Base-by-base conservation (phyloP, 768 basidiomycete genomes). In the Kwoniella heveanensis region DNA sequence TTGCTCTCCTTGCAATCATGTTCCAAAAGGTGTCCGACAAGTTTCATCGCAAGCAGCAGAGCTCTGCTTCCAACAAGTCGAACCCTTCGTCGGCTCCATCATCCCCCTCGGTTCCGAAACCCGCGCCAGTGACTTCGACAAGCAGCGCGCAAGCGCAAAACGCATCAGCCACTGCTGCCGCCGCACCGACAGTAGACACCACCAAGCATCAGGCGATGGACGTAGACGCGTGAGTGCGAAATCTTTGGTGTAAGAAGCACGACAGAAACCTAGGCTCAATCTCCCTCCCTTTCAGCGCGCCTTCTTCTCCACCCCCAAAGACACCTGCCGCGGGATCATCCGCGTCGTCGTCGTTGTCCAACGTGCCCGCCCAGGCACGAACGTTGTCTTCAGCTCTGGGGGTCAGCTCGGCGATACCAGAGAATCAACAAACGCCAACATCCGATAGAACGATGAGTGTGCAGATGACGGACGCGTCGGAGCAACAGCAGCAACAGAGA, bases 1-100 rank as follows among this genome's bases (percentile, higher is more conserved):
- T 30, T 27, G 26, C 29, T 30, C 26, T 2, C 19, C 29, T n/a
- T 17, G 8, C 24, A 39, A 30, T n/a, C 49, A 76, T 76, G 74
- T 76, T 76, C 62, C 57, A 62, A 37, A 76, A 73, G 56, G 74
- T 76, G 19, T 71, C 72, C 12, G 74, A 73, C 67, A 73, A 73
- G 54, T 69, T 76, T 32, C 74, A 76, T 60, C 62, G 74, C 21
- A 76, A 76, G 54, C 71, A 71, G 47, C 60, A 70, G 47, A 65
- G 68, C 1, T 63, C 53, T 37, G 54, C 62, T 17, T 50, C 59
- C 36, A 70, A 59, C 29, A 62, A 53, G 29, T 60, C 64, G 12
- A 68, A 60, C 19, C 37, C 62, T 6, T 55, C 61, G 2, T 54
- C 61, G 9, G 50, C 60, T 22, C 61, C 65, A 10, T 27, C 56